A percentile compares a stretch with the other conserved stretches of the same genome.
Conservation (phyloP, 2,329 filamentous ascomycete genomes). For the Aspergillus pseudonomiae region DNA sequence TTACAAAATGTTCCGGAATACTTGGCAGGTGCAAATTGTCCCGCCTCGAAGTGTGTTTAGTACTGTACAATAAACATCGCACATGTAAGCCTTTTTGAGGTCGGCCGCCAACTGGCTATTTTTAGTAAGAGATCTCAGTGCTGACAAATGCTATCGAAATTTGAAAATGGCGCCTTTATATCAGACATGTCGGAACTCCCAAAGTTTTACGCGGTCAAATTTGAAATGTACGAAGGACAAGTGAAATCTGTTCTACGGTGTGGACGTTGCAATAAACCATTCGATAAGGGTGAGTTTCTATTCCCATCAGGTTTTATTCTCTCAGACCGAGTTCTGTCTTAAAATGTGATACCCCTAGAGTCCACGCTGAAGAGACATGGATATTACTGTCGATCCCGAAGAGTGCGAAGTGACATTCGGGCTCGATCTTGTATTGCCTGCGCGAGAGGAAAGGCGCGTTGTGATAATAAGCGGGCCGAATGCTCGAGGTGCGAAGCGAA, state of each 20-base stretch:
- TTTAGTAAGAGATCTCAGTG: background rate
- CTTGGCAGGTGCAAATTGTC: no score
- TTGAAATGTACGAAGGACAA: background rate
- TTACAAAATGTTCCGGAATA: background rate
- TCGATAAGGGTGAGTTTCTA: background rate
- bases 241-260: background rate
- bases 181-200: no score
- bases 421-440: constrained; percentile 44
- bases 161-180: background rate
- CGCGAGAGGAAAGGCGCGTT: constrained; percentile 41
- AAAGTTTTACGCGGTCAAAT: background rate
- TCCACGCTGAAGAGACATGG: constrained; percentile 49
- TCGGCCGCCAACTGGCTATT: no score
- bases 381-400: constrained; percentile 50
- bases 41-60: no score
- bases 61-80: background rate
- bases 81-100: no score
- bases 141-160: background rate
- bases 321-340: rapidly evolving
- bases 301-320: background rate
- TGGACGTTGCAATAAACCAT: background rate
- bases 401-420: constrained; percentile 24
- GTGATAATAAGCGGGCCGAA: constrained; percentile 40
- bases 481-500: constrained; percentile 45
- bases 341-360: constrained; percentile 25